Evolutionary conservation across 2,329 filamentous ascomycete genomes (phyloP).

Genomic region (Daldinia sp.): DNA sequence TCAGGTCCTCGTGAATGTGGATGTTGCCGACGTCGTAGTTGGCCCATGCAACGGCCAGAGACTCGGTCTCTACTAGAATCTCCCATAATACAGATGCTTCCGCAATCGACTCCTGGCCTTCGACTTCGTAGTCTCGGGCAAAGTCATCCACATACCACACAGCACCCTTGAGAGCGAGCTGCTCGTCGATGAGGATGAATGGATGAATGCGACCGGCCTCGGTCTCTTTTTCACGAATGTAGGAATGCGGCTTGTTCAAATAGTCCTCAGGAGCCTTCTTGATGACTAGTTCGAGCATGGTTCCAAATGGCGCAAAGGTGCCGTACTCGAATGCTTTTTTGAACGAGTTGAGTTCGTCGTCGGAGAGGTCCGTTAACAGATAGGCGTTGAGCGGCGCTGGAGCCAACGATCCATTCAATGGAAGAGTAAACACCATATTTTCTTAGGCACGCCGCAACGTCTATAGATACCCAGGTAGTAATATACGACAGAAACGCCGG

Average conservation of each 20-base stretch:
- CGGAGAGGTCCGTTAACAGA: conserved; percentile 19
- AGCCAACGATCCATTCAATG: no score
- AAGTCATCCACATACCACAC: conserved; percentile 39
- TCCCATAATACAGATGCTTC: conserved; percentile 36
- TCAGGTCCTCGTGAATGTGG: conserved; percentile 36
- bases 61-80: conserved; percentile 36
- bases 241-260: conserved; percentile 29
- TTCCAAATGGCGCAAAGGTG: conserved; percentile 30
- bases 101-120: conserved; percentile 10
- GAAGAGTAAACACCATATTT: conserved; percentile 22
- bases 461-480: no score
- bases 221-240: conserved; percentile 36
- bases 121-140: conserved; percentile 30
- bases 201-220: conserved; percentile 28
- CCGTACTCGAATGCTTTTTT: conserved; percentile 38
- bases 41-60: conserved; percentile 26
- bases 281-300: conserved; percentile 38
- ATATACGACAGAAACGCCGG: no score
- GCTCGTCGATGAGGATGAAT: conserved; percentile 38
- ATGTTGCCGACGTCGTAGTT: conserved; percentile 41
- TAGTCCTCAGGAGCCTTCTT: conserved; percentile 34
- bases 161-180: conserved; percentile 11
- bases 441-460: no score
- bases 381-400: conserved; percentile 24
- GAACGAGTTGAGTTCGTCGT: conserved; percentile 23